A percentile compares a stretch with the other conserved stretches of the same genome.
Conservation (phyloP, 2,329 filamentous ascomycete species). For the Blastomyces parvus region DNA sequence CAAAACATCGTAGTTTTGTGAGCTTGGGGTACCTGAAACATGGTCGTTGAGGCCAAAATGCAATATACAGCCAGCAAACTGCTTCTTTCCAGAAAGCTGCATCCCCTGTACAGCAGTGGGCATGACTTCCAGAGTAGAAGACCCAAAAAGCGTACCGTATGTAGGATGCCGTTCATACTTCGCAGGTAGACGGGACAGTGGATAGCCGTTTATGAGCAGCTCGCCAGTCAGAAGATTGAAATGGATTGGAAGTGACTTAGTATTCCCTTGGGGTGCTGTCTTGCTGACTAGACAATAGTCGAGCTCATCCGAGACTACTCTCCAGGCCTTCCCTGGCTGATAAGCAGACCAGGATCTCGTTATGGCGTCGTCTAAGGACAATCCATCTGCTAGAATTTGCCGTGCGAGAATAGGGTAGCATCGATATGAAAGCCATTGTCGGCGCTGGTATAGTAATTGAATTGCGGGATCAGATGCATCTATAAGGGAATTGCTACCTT, state of each 20-base stretch:
- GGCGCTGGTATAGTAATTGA: conserved; percentile 18
- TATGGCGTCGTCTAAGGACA: conserved; percentile 20
- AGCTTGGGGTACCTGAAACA: conserved; percentile 1
- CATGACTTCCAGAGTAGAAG: conserved; percentile 29
- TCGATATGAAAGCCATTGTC: conserved; percentile 18
- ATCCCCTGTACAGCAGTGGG: conserved; percentile 40
- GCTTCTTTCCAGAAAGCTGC: conserved; percentile 37
- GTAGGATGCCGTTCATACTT: conserved; percentile 19
- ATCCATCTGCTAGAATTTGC: conserved; percentile 12
- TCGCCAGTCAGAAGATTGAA: conserved; percentile 28
- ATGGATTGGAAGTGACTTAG: conserved; percentile 15
- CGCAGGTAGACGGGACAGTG: conserved; percentile 23
- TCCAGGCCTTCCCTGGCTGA: conserved; percentile 19
- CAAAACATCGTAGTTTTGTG: conserved; percentile 22
- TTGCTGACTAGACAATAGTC: conserved; percentile 15
- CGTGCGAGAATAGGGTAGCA: conserved; percentile 15
- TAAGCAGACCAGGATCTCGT: conserved; percentile 23
- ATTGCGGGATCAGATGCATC: conserved; percentile 11
- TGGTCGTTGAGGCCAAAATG: conserved; percentile 12
- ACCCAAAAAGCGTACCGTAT: conserved; percentile 23
- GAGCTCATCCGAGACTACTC: conserved; percentile 15
- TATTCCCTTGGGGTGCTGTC: neutral
- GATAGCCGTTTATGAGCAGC: conserved; percentile 26
- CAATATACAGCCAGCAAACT: conserved; percentile 20
- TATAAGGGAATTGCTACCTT: conserved; percentile 18